These are phyloP conservation scores for Tetrahymena thermophila DNA, from an alignment of 73 alveolate species.

Conservation along the genomic window DNA sequence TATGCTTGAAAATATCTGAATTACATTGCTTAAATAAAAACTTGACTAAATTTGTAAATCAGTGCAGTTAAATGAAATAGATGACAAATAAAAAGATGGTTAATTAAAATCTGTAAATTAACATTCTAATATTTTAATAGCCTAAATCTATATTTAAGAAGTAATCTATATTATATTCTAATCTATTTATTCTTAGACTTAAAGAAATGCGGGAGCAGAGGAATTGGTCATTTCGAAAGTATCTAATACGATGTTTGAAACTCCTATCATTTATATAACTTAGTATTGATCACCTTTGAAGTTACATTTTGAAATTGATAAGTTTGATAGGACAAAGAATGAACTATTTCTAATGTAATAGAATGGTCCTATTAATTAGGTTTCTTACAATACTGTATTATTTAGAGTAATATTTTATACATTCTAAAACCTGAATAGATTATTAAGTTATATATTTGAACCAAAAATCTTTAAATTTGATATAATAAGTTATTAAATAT, in stretches of 20 bases:
- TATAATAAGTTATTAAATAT: neutral
- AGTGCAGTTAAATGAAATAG: neutral
- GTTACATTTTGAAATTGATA: neutral
- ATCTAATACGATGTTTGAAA: neutral
- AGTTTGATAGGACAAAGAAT: neutral
- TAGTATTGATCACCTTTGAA: neutral
- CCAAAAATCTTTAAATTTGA: neutral
- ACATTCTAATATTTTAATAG: neutral
- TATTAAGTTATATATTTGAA: neutral
- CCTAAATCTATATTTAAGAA: neutral
- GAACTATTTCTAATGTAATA: neutral
- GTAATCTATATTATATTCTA: neutral
- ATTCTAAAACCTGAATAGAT: neutral
- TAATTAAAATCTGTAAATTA: neutral
- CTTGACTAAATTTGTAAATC: neutral
- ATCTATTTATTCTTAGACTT: neutral
- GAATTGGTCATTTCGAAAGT: neutral
- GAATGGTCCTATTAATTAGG: neutral
- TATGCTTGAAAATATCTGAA: neutral
- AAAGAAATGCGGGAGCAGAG: neutral
- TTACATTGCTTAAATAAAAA: neutral
- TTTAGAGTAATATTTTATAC: neutral
- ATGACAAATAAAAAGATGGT: neutral
- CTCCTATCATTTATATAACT: neutral
- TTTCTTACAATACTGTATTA: neutral